phyloP scores from a whole-genome alignment of 768 basidiomycete genomes.

The Thelephora ganbajun region DNA sequence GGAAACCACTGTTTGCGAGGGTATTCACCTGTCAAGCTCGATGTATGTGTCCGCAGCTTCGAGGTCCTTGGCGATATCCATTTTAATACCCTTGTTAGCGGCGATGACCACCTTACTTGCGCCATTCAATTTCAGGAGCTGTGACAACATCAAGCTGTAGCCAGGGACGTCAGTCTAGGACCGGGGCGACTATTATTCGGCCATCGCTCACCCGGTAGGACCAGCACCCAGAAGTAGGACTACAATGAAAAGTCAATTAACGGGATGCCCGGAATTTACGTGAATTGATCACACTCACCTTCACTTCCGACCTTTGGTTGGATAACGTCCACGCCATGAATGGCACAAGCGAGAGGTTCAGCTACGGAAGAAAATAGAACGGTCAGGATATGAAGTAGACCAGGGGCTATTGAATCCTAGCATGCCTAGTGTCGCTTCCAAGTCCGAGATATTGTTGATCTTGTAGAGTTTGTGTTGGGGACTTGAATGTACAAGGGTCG shows the following conservation, averaged over 20 bases:
- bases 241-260: background rate
- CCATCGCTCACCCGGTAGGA: slow-evolving; percentile 37
- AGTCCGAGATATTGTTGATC: slow-evolving; percentile 75
- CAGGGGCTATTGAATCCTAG: too few relatives aligned
- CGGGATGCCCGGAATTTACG: too few relatives aligned
- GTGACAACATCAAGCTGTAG: slow-evolving; percentile 64
- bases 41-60: slow-evolving; percentile 77
- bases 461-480: slow-evolving; percentile 72
- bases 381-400: background rate
- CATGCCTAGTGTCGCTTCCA: slow-evolving; percentile 59
- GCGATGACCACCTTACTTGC: slow-evolving; percentile 72
- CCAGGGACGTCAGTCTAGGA: background rate
- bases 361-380: slow-evolving; percentile 14
- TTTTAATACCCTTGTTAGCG: slow-evolving; percentile 85
- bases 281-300: background rate
- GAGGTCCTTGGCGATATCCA: slow-evolving; percentile 69
- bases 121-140: slow-evolving; percentile 79
- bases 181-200: background rate
- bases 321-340: slow-evolving; percentile 86
- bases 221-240: slow-evolving; percentile 84
- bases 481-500: slow-evolving; percentile 18
- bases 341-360: slow-evolving; percentile 83
- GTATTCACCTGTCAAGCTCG: slow-evolving; percentile 49
- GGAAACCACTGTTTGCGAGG: background rate
- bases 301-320: slow-evolving; percentile 71